Conservation (phyloP, 75 land plant genomes). For the Pinus taeda region DNA sequence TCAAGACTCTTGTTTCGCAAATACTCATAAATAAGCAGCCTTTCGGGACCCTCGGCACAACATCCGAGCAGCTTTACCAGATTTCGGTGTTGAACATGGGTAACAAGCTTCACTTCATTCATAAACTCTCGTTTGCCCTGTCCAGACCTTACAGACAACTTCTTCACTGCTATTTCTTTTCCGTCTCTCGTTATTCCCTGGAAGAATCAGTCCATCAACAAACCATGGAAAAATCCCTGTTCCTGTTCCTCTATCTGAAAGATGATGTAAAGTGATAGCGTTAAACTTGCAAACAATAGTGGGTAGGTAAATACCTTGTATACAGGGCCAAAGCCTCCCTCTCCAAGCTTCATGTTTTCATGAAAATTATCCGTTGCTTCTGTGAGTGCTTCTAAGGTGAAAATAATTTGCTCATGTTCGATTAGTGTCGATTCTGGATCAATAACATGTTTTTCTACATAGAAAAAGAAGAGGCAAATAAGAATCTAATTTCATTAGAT, state of each 20-base stretch:
- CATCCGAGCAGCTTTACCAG: slow-evolving; percentile 33
- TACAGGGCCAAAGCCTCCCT: not conserved
- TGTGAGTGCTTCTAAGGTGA: not conserved
- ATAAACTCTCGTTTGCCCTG: slow-evolving; percentile 33
- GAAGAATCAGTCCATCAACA: not conserved
- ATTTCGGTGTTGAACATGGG: slow-evolving; percentile 28
- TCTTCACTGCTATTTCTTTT: slow-evolving; percentile 22
- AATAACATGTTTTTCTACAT: not conserved
- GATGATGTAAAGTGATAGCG: not conserved
- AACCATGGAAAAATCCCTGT: too few relatives aligned
- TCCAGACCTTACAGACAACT: slow-evolving; percentile 16
- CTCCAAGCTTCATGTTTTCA: not conserved
- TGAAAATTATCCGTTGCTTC: not conserved
- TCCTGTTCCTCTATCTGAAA: not conserved
- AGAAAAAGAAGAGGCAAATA: not conserved
- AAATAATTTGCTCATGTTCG: not conserved
- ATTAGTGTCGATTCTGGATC: not conserved
- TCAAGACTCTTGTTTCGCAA: slow-evolving; percentile 34
- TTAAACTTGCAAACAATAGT: not conserved
- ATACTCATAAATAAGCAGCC: slow-evolving; percentile 37
- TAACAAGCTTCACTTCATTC: slow-evolving; percentile 25
- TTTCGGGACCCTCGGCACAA: slow-evolving; percentile 24
- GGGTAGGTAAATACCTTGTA: not conserved
- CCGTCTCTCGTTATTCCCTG: slow-evolving; percentile 33
- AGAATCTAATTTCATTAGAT: not conserved